These are phyloP conservation scores for Berberis vulgaris DNA, from an alignment of 164 flowering plant species.

Conservation along the genomic window DNA sequence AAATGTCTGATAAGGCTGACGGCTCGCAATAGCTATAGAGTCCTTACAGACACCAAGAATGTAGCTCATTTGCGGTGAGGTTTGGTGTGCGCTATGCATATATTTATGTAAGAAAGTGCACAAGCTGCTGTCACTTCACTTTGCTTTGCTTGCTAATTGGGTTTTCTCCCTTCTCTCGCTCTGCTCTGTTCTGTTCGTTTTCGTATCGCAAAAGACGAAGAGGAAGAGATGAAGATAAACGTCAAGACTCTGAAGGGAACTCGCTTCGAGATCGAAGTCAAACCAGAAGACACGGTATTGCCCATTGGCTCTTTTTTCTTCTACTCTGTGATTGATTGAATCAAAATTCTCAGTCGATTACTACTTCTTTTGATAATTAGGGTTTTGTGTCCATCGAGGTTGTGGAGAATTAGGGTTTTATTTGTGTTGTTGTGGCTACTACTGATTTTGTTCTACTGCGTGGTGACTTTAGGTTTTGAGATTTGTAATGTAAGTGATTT, in stretches of 20 bases:
- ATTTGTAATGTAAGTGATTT: background rate
- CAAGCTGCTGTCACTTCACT: no score
- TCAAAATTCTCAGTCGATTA: background rate
- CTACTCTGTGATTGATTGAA: background rate
- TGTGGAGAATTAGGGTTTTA: background rate
- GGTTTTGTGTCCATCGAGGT: background rate
- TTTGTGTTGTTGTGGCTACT: background rate
- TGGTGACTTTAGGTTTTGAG: background rate
- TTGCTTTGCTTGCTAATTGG: no score
- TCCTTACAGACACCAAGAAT: no score
- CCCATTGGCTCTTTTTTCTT: background rate
- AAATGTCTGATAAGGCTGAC: no score
- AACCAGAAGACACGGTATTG: constrained; percentile 51
- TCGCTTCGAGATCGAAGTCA: constrained; percentile 73
- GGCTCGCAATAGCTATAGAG: no score
- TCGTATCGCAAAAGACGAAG: background rate
- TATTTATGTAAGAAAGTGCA: no score
- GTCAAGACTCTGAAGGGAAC: constrained; percentile 81
- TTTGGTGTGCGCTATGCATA: no score
- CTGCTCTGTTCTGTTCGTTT: no score
- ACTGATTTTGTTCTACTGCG: background rate
- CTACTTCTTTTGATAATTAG: background rate
- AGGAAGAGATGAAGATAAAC: constrained; percentile 53
- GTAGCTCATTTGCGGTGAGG: no score
- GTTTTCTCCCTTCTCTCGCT: no score